phyloP scores from a whole-genome alignment of 108 stramenopile species.

The Cylindrotheca fusiformis region DNA sequence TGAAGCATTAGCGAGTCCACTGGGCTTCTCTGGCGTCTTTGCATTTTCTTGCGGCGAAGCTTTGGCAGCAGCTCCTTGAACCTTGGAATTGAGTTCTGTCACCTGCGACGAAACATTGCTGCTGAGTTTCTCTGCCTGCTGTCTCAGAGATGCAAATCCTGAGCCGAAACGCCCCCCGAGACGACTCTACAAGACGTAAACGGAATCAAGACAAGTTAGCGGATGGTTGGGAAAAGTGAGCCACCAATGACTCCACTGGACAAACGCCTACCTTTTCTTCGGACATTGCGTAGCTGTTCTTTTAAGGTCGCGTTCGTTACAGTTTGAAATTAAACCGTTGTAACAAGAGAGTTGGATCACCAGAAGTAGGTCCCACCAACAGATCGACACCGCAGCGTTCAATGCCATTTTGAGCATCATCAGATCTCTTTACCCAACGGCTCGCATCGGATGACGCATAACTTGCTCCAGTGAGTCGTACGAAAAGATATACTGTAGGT shows the following conservation, averaged over 20 bases:
- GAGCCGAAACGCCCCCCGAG: slow-evolving; percentile 13
- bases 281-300: no score
- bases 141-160: slow-evolving; percentile 26
- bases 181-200: background rate
- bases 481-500: no score
- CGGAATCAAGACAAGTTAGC: background rate
- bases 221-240: background rate
- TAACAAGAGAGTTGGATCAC: background rate
- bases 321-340: background rate
- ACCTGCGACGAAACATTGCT: slow-evolving; percentile 30
- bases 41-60: background rate
- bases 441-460: no score
- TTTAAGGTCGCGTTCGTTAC: no score
- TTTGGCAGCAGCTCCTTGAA: slow-evolving; percentile 6
- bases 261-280: no score
- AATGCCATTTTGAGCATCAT: no score
- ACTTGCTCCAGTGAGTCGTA: no score
- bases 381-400: no score
- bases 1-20: slow-evolving; percentile 19
- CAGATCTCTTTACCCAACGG: no score
- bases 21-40: background rate
- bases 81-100: slow-evolving; percentile 37
- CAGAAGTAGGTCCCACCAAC: no score
- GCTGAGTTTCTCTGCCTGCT: slow-evolving; percentile 28
- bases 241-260: background rate